These are phyloP conservation scores for Neospora caninum DNA, from an alignment of 169 alveolate genomes.

Conservation along the genomic window DNA sequence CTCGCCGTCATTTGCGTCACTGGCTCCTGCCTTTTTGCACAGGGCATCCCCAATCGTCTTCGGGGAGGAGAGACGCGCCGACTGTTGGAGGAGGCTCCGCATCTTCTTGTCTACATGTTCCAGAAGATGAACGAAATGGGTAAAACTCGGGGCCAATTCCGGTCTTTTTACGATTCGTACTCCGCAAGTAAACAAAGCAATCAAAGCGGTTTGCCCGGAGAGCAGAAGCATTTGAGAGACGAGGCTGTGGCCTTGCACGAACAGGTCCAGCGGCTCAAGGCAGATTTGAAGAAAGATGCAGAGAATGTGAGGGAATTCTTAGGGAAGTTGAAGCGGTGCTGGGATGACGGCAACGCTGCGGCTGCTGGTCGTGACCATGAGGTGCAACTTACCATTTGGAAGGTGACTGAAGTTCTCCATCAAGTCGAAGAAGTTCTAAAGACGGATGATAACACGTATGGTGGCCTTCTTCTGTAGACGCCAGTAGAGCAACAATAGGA, in stretches of 20 bases:
- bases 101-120: not conserved
- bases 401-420: not conserved
- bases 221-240: not conserved
- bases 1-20: not conserved
- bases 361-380: conserved; percentile 5
- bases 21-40: not conserved
- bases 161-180: not conserved
- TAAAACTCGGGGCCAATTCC: not conserved
- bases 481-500: not conserved
- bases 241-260: not conserved
- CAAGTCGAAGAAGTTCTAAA: conserved; percentile 9
- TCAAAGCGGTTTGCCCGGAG: not conserved
- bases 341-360: not conserved
- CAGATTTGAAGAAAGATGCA: not conserved
- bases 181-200: not conserved
- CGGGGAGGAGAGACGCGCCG: not conserved
- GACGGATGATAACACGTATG: not conserved
- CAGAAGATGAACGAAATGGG: not conserved
- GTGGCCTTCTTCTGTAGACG: not conserved
- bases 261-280: not conserved
- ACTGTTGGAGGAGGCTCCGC: not conserved
- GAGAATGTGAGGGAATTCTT: not conserved
- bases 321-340: not conserved
- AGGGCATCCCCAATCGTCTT: not conserved
- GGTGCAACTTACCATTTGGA: conserved; percentile 9